phyloP scores from a whole-genome alignment of 2,329 filamentous ascomycete genomes.

The Phialophora expanda region DNA sequence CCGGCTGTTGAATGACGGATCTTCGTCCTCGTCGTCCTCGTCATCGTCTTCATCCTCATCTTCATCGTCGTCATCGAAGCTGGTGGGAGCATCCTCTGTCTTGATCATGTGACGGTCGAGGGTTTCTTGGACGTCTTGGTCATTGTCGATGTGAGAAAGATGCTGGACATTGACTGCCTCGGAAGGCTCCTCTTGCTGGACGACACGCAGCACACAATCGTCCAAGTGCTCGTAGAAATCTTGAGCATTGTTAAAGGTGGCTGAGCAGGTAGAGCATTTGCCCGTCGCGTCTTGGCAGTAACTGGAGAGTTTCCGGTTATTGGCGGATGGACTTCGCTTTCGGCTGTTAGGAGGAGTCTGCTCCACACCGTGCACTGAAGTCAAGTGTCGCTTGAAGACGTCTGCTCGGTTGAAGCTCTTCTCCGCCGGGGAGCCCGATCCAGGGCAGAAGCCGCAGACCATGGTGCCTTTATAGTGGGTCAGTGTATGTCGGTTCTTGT shows the following conservation, averaged over 20 bases:
- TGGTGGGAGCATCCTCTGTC: constrained; percentile 50
- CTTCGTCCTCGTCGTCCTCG: constrained; percentile 59
- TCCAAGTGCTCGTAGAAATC: constrained; percentile 97
- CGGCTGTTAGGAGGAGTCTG: constrained; percentile 91
- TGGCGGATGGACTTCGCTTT: constrained; percentile 66
- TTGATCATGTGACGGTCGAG: constrained; percentile 63
- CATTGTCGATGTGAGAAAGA: constrained; percentile 64
- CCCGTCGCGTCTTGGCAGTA: constrained; percentile 79
- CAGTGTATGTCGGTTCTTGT: constrained; percentile 92
- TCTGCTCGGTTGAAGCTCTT: constrained; percentile 96
- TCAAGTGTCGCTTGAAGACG: constrained; percentile 93
- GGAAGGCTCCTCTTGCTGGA: constrained; percentile 63
- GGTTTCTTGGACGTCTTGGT: constrained; percentile 62
- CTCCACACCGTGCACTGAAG: constrained; percentile 87
- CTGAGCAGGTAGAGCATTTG: constrained; percentile 89
- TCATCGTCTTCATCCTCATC: constrained; percentile 66
- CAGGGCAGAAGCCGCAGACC: constrained; percentile 94
- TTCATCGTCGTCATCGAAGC: constrained; percentile 60
- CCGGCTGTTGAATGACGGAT: constrained; percentile 44
- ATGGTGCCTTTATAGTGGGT: constrained; percentile 98
- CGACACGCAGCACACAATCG: constrained; percentile 68
- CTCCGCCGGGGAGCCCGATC: constrained; percentile 83
- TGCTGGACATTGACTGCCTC: constrained; percentile 63
- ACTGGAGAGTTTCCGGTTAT: constrained; percentile 69
- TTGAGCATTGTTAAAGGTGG: constrained; percentile 82